Conservation (phyloP, 305 asterid species). For the Fraxinus sp. region DNA sequence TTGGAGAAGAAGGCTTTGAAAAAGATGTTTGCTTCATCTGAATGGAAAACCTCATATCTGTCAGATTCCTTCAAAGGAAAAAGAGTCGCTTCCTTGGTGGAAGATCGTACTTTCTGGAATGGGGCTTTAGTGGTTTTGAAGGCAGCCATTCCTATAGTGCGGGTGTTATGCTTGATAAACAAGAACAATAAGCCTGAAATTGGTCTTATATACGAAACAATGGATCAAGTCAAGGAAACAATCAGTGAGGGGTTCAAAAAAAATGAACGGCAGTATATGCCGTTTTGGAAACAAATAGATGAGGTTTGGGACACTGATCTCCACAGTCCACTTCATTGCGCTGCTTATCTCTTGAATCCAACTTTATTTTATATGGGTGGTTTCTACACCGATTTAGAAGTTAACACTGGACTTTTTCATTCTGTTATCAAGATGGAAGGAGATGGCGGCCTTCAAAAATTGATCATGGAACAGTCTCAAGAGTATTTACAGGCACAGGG, state of each 20-base stretch:
- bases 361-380: conserved; percentile 38
- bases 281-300: conserved; percentile 54
- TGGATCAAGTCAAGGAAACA: conserved; percentile 63
- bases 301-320: conserved; percentile 55
- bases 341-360: conserved; percentile 62
- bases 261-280: conserved; percentile 31
- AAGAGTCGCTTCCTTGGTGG: conserved; percentile 39
- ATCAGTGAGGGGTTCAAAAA: conserved; percentile 37
- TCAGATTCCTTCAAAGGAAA: conserved; percentile 36
- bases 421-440: conserved; percentile 33
- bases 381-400: conserved; percentile 45
- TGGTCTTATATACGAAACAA: conserved; percentile 56
- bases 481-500: conserved; percentile 35
- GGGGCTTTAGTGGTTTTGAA: conserved; percentile 34
- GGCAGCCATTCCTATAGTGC: conserved; percentile 58
- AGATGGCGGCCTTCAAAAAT: conserved; percentile 27
- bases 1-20: conserved; percentile 29
- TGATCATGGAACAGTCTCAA: conserved; percentile 41
- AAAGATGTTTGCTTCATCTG: conserved; percentile 32
- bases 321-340: conserved; percentile 63
- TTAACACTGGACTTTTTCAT: conserved; percentile 36
- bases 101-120: conserved; percentile 42
- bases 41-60: conserved; percentile 18
- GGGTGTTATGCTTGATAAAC: conserved; percentile 42
- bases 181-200: conserved; percentile 29